Evolutionary conservation across 495 filamentous ascomycete genomes (phyloP), one percentile per base, ranked within the genome.

Genomic region (Neurospora intermedia): DNA sequence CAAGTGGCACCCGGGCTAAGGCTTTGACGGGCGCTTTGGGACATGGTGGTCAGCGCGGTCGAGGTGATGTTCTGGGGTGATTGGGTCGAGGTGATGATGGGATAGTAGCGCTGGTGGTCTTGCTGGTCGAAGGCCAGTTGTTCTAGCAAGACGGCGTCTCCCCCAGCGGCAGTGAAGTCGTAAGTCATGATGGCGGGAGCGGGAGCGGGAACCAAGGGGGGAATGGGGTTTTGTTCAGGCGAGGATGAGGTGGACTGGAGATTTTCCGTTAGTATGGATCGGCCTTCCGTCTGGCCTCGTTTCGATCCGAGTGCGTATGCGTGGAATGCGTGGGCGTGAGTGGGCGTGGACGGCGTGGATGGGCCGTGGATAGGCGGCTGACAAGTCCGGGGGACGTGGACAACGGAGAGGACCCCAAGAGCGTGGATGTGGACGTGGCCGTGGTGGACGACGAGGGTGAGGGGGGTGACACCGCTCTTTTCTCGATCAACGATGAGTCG

Each of bases 151-250:
- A 82, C 85, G 74, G 81, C 80, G 45, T 83, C 84, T 81, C 84
- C 84, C 78, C 81, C 84, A 75, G 81, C 79, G 77, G 83, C 77
- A 81, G 84, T 83, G 84, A 85, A 88, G 79, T 88, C 84, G 82
- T 84, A 86, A 81, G 84, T 84, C 87, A 89, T 89, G 77, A 73
- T 86, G 77, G 79, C 79, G 70, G 72, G 46, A 74, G 69, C 73
- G 75, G 72, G 70, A 76, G 72, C 72, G 73, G 72, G 71, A 70
- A 74, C 66, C 74, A 73, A 73, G 69, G 69, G 71, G 72, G 76
- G 72, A 72, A 73, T 66, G 54, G 54, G 54, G 54, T 66, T 66
- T 66, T 66, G 54, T 66, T 66, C 54, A 73, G 71, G 74, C 35
- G 43, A 75, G 71, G 69, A 71, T 73, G 69, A 69, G 77, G 75